Base-by-base conservation (phyloP, 441 rosid genomes). In the Pelargonium myrrhifolium region DNA sequence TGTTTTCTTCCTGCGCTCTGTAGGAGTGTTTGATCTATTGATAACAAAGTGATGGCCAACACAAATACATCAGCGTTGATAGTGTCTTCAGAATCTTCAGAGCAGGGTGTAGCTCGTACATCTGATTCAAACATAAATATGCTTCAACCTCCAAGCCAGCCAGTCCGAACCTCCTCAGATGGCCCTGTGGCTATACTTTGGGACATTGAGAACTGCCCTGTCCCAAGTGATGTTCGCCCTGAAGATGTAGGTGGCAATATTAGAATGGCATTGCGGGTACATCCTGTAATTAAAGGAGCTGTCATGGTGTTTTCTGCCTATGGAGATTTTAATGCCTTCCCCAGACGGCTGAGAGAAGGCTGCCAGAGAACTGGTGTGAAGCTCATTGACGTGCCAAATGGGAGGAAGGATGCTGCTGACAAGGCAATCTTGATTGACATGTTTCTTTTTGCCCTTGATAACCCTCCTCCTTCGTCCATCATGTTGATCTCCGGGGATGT, bases 361-460 rank as follows among this genome's bases (percentile, higher is more conserved):
- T 89, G 94, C 77, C 99, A 94, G 71, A 89, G 93, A 83, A 94
- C 99, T 0, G 99, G 99, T 26, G 97, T 94, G 65, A 89, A 84
- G 60, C 97, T 94, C 26, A 73, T 92, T 4, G 99, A 94, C 75
- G 99, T 94, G 66, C 99, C 97, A 5, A 94, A 94, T 59, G 95
- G 96, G 47, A 87, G 98, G 69, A 94, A 94, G 81, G 99, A 92
- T 72, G 99, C 98, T 37, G 89, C 99, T 51, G 99, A 94, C 75
- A 94, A 89, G 77, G 99, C 99, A 40, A 94, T 94, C 71, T 69
- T 94, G 75, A 84, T 94, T 17, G 99, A 94, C 77, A 89, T 94
- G 99, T 94, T 94, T 72, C 83, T 94, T 69, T 94, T 94, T 77
- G 94, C 88, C 4, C 96, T 94, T 1, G 97, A 94, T 77, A 81